Conservation (phyloP, 2,329 filamentous ascomycete genomes). For the Dothideomycetes sp. region DNA sequence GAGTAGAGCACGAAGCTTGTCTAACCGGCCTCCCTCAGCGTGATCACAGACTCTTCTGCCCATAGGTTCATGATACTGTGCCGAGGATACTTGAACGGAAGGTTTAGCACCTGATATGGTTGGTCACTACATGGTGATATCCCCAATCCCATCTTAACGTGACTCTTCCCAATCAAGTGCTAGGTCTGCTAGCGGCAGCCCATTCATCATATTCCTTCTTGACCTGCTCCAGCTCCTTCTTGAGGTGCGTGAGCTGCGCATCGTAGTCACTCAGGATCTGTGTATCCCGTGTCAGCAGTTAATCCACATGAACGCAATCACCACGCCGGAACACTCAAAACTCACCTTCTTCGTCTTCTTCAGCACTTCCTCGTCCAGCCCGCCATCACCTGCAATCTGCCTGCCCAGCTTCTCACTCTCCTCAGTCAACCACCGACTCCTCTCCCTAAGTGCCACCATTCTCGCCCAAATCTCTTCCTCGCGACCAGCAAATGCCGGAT, state of each 20-base stretch:
- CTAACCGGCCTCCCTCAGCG: no score
- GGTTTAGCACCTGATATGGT: no score
- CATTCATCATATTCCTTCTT: conserved; percentile 49
- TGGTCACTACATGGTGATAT: no score
- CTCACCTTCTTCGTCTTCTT: conserved; percentile 63
- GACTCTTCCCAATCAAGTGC: conserved; percentile 1
- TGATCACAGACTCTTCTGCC: no score
- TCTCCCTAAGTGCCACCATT: conserved; percentile 62
- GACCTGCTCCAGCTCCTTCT: conserved; percentile 51
- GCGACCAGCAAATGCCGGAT: conserved; percentile 62
- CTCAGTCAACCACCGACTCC: conserved; percentile 59
- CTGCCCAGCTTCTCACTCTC: conserved; percentile 60
- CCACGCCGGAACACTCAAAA: not conserved
- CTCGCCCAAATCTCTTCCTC: conserved; percentile 81
- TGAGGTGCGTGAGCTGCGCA: conserved; percentile 64
- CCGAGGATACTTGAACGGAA: no score
- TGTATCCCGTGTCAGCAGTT: conserved; percentile 11
- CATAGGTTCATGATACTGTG: no score
- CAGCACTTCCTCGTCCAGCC: conserved; percentile 59
- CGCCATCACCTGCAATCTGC: conserved; percentile 32
- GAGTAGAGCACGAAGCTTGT: no score
- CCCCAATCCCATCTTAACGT: not conserved
- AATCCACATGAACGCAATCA: not conserved
- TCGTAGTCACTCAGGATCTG: conserved; percentile 74
- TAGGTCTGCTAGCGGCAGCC: conserved; percentile 23